Conservation (phyloP, 805 yeast genomes). For the Starmerella stigmatis region DNA sequence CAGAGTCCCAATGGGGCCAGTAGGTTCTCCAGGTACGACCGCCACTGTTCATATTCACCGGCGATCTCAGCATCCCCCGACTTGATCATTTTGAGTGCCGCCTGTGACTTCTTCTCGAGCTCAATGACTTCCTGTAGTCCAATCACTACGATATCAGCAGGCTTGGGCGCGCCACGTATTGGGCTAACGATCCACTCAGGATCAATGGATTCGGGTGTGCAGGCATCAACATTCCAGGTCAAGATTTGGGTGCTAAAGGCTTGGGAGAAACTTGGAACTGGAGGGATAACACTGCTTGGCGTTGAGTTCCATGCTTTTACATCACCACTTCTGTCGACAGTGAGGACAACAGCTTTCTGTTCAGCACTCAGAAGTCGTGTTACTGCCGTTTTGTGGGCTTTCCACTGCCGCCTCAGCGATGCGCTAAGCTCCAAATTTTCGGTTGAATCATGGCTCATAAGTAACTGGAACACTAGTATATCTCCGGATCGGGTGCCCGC, state of each 20-base stretch:
- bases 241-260: slow-evolving; percentile 28
- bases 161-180: slow-evolving; percentile 23
- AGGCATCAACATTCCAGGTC: slow-evolving; percentile 37
- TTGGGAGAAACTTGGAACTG: slow-evolving; percentile 18
- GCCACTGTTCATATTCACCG: slow-evolving; percentile 31
- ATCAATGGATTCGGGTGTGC: slow-evolving; percentile 29
- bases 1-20: slow-evolving; percentile 34
- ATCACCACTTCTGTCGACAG: slow-evolving; percentile 10
- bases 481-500: slow-evolving; percentile 33
- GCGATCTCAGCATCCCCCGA: slow-evolving; percentile 37
- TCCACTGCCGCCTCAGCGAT: slow-evolving; percentile 32
- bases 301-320: slow-evolving; percentile 23
- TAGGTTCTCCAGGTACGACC: slow-evolving; percentile 24
- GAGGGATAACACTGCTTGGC: slow-evolving; percentile 24
- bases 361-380: slow-evolving; percentile 16
- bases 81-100: slow-evolving; percentile 42
- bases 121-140: slow-evolving; percentile 90
- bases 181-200: slow-evolving; percentile 19
- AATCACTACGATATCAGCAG: slow-evolving; percentile 55
- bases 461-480: slow-evolving; percentile 30
- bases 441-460: not conserved
- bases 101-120: slow-evolving; percentile 69
- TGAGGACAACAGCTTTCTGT: slow-evolving; percentile 11
- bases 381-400: slow-evolving; percentile 30
- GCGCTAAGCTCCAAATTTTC: slow-evolving; percentile 25